Base-by-base conservation (phyloP, 2,329 filamentous ascomycete species). In the Delphinella strobiligena region DNA sequence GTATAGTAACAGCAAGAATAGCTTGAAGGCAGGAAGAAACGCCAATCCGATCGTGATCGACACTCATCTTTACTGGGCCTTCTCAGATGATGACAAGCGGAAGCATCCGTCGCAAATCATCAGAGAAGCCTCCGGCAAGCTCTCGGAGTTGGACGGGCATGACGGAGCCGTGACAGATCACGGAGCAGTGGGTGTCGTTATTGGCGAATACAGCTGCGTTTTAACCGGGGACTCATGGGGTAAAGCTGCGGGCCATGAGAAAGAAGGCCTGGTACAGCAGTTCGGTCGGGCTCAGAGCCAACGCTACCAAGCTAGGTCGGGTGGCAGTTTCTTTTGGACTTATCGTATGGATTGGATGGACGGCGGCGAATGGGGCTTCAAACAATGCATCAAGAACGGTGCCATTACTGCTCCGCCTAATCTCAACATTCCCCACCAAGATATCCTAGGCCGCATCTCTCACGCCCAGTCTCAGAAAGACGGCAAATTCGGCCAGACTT, bases 321-420 rank as follows among this genome's bases (percentile, higher is more conserved):
- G 67, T 2, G 74, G 73, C 1, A 62, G 61, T 22, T 75, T 68
- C 49, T 78, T 77, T 57, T 76, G 73, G 74, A 76, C 73, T 0
- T 71, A 63, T 50, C 72, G 72, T 40, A 76, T 76, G 71, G 64
- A 73, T 46, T 76, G 72, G 71, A 72, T 73, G 64, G 64, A 67
- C n/a, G 73, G 72, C 10, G 72, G 72, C 10, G 72, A 74, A 52
- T 77, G 74, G 74, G 72, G 72, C 0, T 75, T 77, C 55, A 62
- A 63, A 15, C 62, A 68, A 29, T 70, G 73, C 55, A 64, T 61
- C 7, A 63, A 69, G 16, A 62, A 61, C 16, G 54, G 58, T 2
- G 61, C 63, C 24, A 61, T 73, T 39, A 48, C 51, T 1, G 47
- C 64, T 1, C 63, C 71, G 27, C 38, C 47, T 29, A 51, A 59